Evolutionary conservation across 352 stramenopile species (phyloP).

Genomic region (Pythium monospermum): DNA sequence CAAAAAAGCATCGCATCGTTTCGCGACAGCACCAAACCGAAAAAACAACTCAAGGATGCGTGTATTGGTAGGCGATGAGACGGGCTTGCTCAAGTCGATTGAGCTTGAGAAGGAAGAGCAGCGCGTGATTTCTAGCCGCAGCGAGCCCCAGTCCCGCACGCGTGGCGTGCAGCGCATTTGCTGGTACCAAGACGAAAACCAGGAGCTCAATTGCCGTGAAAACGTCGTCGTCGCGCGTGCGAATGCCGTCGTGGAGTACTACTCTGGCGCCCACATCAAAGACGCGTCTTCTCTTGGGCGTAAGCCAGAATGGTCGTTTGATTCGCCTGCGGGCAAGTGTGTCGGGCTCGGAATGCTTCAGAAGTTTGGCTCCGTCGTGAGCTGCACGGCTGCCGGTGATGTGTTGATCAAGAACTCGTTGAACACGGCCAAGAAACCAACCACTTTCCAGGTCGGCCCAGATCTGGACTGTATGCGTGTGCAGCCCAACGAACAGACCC

Average conservation of each 20-base stretch:
- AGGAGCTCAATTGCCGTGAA: conserved; percentile 26
- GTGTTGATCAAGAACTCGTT: conserved; percentile 51
- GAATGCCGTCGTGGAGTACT: conserved; percentile 63
- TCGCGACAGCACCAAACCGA: background rate
- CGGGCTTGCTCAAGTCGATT: conserved; percentile 76
- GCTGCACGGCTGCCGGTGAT: conserved; percentile 51
- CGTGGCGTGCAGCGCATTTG: conserved; percentile 47
- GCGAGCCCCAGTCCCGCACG: conserved; percentile 39
- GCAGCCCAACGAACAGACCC: conserved; percentile 36
- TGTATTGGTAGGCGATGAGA: conserved; percentile 78
- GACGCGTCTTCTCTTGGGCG: conserved; percentile 20
- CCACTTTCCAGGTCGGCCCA: conserved; percentile 46
- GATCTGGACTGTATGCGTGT: conserved; percentile 58
- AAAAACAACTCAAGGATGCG: conserved; percentile 34
- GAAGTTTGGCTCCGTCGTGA: conserved; percentile 63
- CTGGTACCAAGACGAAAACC: conserved; percentile 54
- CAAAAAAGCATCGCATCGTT: conserved; percentile 9
- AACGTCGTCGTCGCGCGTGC: conserved; percentile 58
- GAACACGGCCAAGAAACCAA: conserved; percentile 28
- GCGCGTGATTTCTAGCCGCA: conserved; percentile 43
- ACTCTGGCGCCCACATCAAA: conserved; percentile 40
- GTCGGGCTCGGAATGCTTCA: conserved; percentile 57
- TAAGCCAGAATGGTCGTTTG: conserved; percentile 47
- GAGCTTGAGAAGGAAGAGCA: conserved; percentile 70
- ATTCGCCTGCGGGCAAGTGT: conserved; percentile 14